Evolutionary conservation across 345 rosid species (phyloP).

Genomic region (Anacardium occidentale): DNA sequence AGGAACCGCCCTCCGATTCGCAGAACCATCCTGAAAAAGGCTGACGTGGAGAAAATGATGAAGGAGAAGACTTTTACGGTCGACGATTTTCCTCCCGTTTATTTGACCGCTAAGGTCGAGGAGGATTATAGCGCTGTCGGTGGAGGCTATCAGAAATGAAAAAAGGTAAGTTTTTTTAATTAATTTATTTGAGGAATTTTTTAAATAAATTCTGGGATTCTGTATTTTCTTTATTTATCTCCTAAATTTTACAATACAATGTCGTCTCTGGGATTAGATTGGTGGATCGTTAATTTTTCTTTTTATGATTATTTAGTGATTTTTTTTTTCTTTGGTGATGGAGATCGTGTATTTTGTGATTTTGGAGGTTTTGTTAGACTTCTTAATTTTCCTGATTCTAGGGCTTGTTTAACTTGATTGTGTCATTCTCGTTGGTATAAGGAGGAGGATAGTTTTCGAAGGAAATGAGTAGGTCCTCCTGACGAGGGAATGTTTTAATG

Average conservation of each 20-base stretch:
- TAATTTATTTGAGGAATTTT: not conserved
- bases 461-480: not conserved
- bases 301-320: not conserved
- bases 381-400: not conserved
- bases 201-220: not conserved
- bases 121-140: slow-evolving; percentile 51
- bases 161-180: not conserved
- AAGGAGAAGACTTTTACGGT: slow-evolving; percentile 64
- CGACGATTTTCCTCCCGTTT: slow-evolving; percentile 73
- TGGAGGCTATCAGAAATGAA: slow-evolving; percentile 32
- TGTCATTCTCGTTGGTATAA: not conserved
- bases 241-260: not conserved
- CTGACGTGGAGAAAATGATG: slow-evolving; percentile 74
- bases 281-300: not conserved
- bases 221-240: not conserved
- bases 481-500: no score
- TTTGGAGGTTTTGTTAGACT: not conserved
- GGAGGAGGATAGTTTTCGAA: no score
- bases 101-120: slow-evolving; percentile 59
- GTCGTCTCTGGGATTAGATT: not conserved
- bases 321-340: not conserved
- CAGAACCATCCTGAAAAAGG: slow-evolving; percentile 64
- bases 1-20: slow-evolving; percentile 82
- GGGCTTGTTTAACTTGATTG: not conserved
- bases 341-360: no score